Conservation (phyloP, 768 basidiomycete species). For the Baorangia bicolor region DNA sequence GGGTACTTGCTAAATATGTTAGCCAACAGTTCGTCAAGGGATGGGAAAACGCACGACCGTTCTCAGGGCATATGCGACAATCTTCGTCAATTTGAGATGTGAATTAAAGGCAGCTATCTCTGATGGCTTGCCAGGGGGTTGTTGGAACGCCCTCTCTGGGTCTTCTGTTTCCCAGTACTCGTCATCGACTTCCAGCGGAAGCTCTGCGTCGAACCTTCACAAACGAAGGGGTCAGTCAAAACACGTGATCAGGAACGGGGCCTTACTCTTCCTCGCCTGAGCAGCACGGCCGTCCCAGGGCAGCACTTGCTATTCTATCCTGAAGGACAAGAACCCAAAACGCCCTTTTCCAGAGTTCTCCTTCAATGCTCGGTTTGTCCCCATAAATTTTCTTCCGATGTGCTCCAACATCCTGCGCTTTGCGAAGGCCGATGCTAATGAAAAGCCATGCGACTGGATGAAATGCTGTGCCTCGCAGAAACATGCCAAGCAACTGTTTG, state of each 20-base stretch:
- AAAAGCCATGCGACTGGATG: conserved; percentile 55
- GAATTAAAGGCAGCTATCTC: conserved; percentile 61
- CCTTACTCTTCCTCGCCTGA: conserved; percentile 67
- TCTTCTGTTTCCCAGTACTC: conserved; percentile 68
- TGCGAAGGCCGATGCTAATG: conserved; percentile 53
- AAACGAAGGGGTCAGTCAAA: conserved; percentile 11
- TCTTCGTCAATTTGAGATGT: conserved; percentile 63
- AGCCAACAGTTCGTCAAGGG: neutral
- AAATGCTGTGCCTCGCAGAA: conserved; percentile 48
- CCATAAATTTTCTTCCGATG: conserved; percentile 64
- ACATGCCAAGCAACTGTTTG: conserved; percentile 52
- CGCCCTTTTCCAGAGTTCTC: conserved; percentile 76
- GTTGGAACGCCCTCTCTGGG: conserved; percentile 56
- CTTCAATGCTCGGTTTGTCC: conserved; percentile 46
- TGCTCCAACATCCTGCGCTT: conserved; percentile 74
- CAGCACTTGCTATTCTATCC: conserved; percentile 55
- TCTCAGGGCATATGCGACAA: conserved; percentile 65
- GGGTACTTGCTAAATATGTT: conserved; percentile 49
- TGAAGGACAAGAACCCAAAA: conserved; percentile 70
- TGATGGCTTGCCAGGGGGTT: conserved; percentile 61
- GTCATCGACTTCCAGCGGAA: conserved; percentile 81
- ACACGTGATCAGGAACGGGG: neutral
- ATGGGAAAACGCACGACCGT: conserved; percentile 53
- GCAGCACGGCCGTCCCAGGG: conserved; percentile 55
- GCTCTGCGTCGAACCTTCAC: conserved; percentile 77